Base-by-base conservation (phyloP, 345 rosid species). In the Sonneratia alba region DNA sequence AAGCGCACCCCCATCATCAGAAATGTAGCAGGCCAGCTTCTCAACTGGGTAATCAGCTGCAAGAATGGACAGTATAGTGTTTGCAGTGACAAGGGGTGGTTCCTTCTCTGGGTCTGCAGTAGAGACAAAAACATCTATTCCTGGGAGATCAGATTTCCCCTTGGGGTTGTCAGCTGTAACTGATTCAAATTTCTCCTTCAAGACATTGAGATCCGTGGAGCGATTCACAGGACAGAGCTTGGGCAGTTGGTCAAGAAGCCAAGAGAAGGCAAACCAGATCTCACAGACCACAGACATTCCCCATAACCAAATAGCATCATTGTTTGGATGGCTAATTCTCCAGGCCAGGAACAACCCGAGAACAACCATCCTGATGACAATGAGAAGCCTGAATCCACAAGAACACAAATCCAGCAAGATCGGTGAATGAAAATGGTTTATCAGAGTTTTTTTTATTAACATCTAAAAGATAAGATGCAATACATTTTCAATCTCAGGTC, bases 21-120 rank as follows among this genome's bases (percentile, higher is more conserved):
- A 95, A 70, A 95, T 97, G 81, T 95, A 95, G 79, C 99, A 95
- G 69, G 99, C 81, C 77, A 95, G 97, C 82, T 95, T 95, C 82
- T 95, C 99, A 55, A 90, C 92, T 0, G 99, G 99, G 77, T 89
- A 95, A 22, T 95, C 87, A 53, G 93, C 92, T 61, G 97, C 99
- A 53, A 95, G 83, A 74, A 95, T 95, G n/a, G 99, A 95, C 77
- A 95, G 79, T 74, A 95, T 95, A 47, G 99, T 95, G 82, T 92
- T 95, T 67, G 94, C 90, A 67, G 99, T 95, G 74, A 95, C 99
- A 73, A 95, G 92, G 67, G 99, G 99, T 2, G 99, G 99, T 73
- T 95, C 99, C 81, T 95, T 95, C 81, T 95, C 99, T 0, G 99
- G 99, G 81, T 95, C 99, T 0, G 99, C 99, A 36, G 99, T 95